Base-by-base conservation (phyloP, 1,284 basidiomycete species). In the Heterobasidion irregulare region DNA sequence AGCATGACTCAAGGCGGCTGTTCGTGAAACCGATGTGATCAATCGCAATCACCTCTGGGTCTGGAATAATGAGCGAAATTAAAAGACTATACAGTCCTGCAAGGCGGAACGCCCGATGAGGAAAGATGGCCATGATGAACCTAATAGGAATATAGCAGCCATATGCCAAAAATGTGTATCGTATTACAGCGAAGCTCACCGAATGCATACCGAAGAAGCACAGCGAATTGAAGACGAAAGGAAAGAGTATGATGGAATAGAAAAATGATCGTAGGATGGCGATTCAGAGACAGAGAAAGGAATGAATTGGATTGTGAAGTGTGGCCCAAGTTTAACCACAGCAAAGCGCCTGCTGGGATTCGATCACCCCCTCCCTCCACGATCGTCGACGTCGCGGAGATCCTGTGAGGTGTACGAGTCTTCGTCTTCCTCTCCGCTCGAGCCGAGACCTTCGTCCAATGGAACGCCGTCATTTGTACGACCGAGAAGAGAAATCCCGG, bases 381-480 rank as follows among this genome's bases (percentile, higher is more conserved):
- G 59, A 45, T 66, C 67, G 13, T 67, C 67, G 16, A 57, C 52
- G 16, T 71, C 68, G 52, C 65, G 63, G 50, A 56, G 56, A 54
- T 68, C 68, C 55, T 67, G 69, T 13, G 69, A 69, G 46, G 64
- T 66, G 56, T 65, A 68, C 47, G 69, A 70, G 48, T 67, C 69
- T 50, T 69, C 61, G 53, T 63, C 68, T 62, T 71, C 68, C 47
- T 64, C 64, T 49, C 64, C 68, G 59, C 66, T 67, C 35, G 69
- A 70, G 18, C 47, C 57, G 36, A 61, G 67, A 32, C 57, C 53
- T 33, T 67, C 68, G 50, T 68, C 65, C 44, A 54, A 59, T 52
- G 56, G 19, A 54, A 52, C 50, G 51, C 59, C 51, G 44, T 50
- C 59, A 16, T 54, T 47, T 36, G 53, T 34, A 53, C 47, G 63